phyloP scores from a whole-genome alignment of 176 grass and related monocot species.

The Triticum monococcum region DNA sequence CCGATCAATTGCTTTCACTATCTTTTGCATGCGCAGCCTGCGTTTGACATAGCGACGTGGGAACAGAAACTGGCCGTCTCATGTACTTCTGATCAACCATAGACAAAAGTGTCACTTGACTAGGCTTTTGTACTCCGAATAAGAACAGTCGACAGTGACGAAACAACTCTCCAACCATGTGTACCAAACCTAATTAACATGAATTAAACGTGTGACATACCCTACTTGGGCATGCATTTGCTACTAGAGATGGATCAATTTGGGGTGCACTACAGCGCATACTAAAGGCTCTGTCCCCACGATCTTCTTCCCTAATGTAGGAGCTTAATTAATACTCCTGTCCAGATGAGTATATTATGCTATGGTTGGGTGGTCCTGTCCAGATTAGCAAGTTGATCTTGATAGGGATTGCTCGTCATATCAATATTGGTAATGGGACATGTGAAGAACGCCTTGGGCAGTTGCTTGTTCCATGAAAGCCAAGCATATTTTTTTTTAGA shows the following conservation, averaged over 20 bases:
- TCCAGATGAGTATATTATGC: neutral
- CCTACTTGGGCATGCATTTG: neutral
- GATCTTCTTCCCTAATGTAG: neutral
- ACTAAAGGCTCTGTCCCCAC: neutral
- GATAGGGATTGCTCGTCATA: neutral
- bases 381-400: constrained; percentile 15
- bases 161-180: neutral
- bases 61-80: neutral
- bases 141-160: neutral
- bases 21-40: neutral
- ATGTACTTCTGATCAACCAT: neutral
- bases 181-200: neutral
- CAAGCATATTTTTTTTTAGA: too few relatives aligned
- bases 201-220: neutral
- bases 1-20: constrained; percentile 7
- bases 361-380: constrained; percentile 18
- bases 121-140: neutral
- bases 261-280: constrained; percentile 29
- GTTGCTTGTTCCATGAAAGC: constrained; percentile 26
- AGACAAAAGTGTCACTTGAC: constrained; percentile 27
- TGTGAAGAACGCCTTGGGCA: constrained; percentile 25
- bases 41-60: neutral
- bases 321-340: neutral
- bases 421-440: constrained; percentile 18
- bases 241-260: neutral